A percentile compares a stretch with the other conserved stretches of the same genome.
phyloP scores from a whole-genome alignment of 2,329 filamentous ascomycete genomes.

The Epichloe elymi region DNA sequence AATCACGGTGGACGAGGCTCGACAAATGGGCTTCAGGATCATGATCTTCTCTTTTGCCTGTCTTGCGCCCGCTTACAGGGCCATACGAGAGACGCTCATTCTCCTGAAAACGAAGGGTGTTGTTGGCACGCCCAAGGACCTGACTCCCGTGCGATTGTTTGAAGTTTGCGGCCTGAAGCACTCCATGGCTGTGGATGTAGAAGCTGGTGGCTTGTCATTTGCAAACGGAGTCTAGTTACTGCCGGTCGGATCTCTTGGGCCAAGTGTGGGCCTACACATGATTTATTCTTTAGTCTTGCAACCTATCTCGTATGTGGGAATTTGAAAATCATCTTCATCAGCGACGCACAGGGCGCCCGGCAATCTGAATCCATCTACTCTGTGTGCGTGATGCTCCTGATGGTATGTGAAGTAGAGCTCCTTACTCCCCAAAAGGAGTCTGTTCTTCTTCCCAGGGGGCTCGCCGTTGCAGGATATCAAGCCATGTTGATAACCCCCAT shows the following conservation, averaged over 20 bases:
- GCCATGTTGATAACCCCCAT: no score
- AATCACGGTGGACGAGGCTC: constrained; percentile 38
- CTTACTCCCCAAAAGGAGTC: no score
- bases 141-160: constrained; percentile 35
- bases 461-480: no score
- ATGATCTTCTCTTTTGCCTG: constrained; percentile 33
- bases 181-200: constrained; percentile 32
- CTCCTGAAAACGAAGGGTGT: constrained; percentile 26
- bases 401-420: no score
- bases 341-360: no score
- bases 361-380: no score
- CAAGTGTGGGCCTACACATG: not conserved
- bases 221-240: constrained; percentile 4
- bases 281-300: no score
- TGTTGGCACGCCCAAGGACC: constrained; percentile 26
- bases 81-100: constrained; percentile 25
- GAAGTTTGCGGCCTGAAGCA: constrained; percentile 39
- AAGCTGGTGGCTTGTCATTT: constrained; percentile 9
- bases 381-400: no score
- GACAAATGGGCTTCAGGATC: constrained; percentile 42
- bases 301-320: no score
- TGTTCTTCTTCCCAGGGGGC: no score
- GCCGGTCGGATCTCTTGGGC: not conserved
- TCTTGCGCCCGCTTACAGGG: constrained; percentile 33
- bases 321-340: no score